Percentiles rank a stretch among this genome's conserved stretches.
These are phyloP conservation scores for Petunia hybrid DNA, from an alignment of 305 asterid species.

Conservation along the genomic window DNA sequence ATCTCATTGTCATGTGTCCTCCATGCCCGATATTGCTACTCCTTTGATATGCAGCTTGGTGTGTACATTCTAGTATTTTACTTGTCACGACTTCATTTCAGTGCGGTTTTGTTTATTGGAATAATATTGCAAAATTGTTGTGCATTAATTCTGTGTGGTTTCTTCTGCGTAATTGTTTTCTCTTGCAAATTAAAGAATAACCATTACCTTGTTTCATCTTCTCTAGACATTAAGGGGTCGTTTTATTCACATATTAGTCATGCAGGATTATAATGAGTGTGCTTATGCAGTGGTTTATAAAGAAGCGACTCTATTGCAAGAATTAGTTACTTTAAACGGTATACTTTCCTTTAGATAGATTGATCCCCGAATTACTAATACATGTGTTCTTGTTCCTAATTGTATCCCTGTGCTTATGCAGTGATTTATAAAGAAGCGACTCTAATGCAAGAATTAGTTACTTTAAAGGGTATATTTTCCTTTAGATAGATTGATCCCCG, in stretches of 20 bases:
- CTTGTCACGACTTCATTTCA: neutral
- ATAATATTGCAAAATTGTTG: neutral
- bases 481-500: neutral
- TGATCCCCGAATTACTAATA: neutral
- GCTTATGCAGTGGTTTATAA: neutral
- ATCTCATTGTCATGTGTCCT: neutral
- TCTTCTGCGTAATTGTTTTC: no score
- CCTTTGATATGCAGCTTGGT: neutral
- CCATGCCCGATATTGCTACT: neutral
- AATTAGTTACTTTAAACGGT: neutral
- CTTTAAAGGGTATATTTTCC: neutral
- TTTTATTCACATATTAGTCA: neutral
- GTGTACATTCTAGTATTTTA: neutral
- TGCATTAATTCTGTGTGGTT: neutral
- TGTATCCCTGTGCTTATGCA: no score
- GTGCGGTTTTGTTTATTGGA: neutral
- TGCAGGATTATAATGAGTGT: neutral
- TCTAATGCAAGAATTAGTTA: neutral
- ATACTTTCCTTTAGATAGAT: neutral
- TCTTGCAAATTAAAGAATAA: neutral
- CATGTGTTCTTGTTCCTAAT: no score
- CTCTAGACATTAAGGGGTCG: neutral
- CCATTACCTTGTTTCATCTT: neutral
- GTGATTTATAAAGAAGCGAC: neutral
- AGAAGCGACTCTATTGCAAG: neutral